Evolutionary conservation across 371 early-diverging fungal genomes (phyloP), one percentile per base, ranked within the genome.

Genomic region (Mucor lusitanicus): DNA sequence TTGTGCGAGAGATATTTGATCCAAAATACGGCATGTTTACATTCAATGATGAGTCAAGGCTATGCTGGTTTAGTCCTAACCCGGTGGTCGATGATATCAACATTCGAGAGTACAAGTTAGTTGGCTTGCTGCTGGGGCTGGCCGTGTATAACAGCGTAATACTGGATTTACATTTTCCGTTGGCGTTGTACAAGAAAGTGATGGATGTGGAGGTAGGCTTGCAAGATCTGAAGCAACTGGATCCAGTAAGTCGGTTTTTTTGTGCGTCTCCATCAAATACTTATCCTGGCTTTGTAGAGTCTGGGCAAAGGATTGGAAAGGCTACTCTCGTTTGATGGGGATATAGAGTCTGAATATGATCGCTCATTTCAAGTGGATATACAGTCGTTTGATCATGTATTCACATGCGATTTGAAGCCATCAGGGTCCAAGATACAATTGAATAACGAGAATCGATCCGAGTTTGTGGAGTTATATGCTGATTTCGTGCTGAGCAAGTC

Each of bases 21-120:
- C 90, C 92, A 17, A 90, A 95, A 70, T 97, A 94, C 72, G 98
- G 96, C 33, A 93, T 98, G 87, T 99, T 97, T 71, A 76, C 68
- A 11, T 91, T 86, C 59, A 92, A 95, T 64, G 94, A 96, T 23
- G 94, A 94, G 65, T 88, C 92, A 19, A 82, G 90, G 25, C 78
- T 93, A 33, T 93, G 92, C 71, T 96, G 97, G 95, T 95, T 97
- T 68, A 90, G 85, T 46, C 89, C 91, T 17, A 85, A 86, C 63
- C 83, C 88, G 7, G 69, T 86, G 27, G 89, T 90, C 60, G 90
- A 92, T 37, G 86, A 85, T 67, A 57, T 67, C 21, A 77, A 82
- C 3, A 74, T 86, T 44, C 84, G 91, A 55, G 95, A 97, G 80
- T 95, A 92, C 71, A 90, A 91, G 55, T 87, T 97, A 61, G 88